Evolutionary conservation across 1,139 yeast species (phyloP).

Genomic region (Candida pseudoviswanathii): DNA sequence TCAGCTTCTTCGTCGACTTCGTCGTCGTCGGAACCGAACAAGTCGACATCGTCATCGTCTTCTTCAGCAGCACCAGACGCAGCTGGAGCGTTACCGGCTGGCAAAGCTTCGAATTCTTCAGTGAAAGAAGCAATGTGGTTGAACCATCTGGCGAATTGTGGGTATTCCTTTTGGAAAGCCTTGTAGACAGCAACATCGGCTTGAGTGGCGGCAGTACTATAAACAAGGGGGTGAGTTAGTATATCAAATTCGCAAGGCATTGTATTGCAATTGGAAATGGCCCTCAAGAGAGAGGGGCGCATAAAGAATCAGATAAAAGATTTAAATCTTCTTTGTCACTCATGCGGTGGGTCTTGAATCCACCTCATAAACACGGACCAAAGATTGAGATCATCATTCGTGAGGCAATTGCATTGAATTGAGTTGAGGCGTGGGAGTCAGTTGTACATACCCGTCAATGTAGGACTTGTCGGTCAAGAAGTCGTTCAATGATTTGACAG

Average conservation of each 20-base stretch:
- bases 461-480: constrained; percentile 91
- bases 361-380: constrained; percentile 98
- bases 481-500: constrained; percentile 83
- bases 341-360: constrained; percentile 91
- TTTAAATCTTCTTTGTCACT: constrained; percentile 69
- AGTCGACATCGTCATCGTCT: constrained; percentile 89
- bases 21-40: constrained; percentile 93
- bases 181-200: constrained; percentile 94
- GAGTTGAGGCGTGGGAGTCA: background rate
- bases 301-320: constrained; percentile 36
- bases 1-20: constrained; percentile 97
- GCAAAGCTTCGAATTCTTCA: constrained; percentile 78
- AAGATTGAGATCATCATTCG: constrained; percentile 69
- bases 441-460: constrained; percentile 81
- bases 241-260: background rate
- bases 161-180: constrained; percentile 92
- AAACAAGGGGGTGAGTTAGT: constrained; percentile 14
- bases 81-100: constrained; percentile 67
- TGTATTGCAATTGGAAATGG: background rate
- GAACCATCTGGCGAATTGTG: constrained; percentile 97
- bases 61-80: constrained; percentile 63
- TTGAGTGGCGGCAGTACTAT: constrained; percentile 83
- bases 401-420: background rate
- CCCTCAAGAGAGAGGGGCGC: too few relatives aligned
- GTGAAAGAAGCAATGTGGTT: constrained; percentile 94